Evolutionary conservation across 139 green algal genomes (phyloP).

Genomic region (Dunaliella sp.): DNA sequence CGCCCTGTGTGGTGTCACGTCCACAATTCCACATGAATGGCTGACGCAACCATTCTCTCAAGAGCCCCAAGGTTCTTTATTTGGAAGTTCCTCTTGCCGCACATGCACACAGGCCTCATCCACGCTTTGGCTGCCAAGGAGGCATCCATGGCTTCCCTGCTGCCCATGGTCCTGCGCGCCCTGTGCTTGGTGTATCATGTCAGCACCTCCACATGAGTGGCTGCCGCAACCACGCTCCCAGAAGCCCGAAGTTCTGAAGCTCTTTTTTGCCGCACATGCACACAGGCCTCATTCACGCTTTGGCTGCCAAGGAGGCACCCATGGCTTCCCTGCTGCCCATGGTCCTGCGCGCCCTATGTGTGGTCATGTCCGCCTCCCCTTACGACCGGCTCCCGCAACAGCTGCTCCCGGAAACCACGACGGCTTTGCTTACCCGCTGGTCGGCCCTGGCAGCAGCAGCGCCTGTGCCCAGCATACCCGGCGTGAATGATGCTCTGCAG

Average conservation of each 20-base stretch:
- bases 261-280: not conserved
- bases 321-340: slow-evolving; percentile 27
- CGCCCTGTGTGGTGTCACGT: slow-evolving; percentile 47
- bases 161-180: slow-evolving; percentile 46
- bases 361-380: slow-evolving; percentile 43
- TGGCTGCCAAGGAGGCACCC: slow-evolving; percentile 22
- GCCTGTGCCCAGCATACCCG: not conserved
- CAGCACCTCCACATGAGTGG: slow-evolving; percentile 54
- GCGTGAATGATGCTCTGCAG: too few relatives aligned
- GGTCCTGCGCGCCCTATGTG: slow-evolving; percentile 55
- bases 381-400: slow-evolving; percentile 58
- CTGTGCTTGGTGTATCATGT: slow-evolving; percentile 54
- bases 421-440: slow-evolving; percentile 17
- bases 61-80: too few relatives aligned
- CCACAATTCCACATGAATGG: slow-evolving; percentile 53
- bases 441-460: not conserved
- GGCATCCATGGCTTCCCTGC: slow-evolving; percentile 20
- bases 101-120: slow-evolving; percentile 32
- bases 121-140: slow-evolving; percentile 24
- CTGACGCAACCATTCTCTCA: slow-evolving; percentile 52
- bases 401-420: slow-evolving; percentile 39
- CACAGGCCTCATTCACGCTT: slow-evolving; percentile 36
- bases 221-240: slow-evolving; percentile 47
- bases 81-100: too few relatives aligned
- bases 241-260: too few relatives aligned